These are phyloP conservation scores for Pyrus betulifolia DNA, from an alignment of 306 rosid genomes.

Conservation along the genomic window DNA sequence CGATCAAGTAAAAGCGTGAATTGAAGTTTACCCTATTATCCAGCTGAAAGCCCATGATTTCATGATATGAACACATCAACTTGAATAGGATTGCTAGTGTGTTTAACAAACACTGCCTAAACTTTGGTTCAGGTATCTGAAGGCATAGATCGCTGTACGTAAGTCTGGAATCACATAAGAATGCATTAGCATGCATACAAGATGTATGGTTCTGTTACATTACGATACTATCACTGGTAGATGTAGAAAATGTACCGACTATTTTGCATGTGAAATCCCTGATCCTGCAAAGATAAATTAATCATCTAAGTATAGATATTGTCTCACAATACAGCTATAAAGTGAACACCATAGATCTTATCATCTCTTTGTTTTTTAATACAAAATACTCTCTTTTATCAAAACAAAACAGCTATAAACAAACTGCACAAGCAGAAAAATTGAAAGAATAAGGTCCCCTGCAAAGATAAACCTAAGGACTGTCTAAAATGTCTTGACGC, in stretches of 20 bases:
- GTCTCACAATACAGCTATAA: neutral
- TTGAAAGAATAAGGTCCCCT: neutral
- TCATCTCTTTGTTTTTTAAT: neutral
- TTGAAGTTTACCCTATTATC: conserved; percentile 53
- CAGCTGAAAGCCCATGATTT: conserved; percentile 80
- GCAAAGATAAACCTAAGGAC: neutral
- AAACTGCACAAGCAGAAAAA: neutral
- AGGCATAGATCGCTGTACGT: conserved; percentile 96
- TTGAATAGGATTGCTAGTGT: conserved; percentile 75
- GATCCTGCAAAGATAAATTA: conserved; percentile 59
- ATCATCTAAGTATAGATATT: conserved; percentile 10
- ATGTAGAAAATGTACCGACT: conserved; percentile 57
- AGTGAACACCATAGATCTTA: neutral
- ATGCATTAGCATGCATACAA: conserved; percentile 23
- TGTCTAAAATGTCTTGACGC: neutral
- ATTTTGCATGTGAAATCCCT: conserved; percentile 52
- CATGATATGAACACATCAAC: conserved; percentile 82
- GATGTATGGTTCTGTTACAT: neutral
- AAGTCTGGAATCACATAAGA: conserved; percentile 53
- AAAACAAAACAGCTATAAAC: neutral
- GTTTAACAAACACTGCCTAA: conserved; percentile 77
- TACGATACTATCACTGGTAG: conserved; percentile 11
- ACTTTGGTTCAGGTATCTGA: conserved; percentile 81
- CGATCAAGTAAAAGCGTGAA: conserved; percentile 2
- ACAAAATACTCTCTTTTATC: neutral